Base-by-base conservation (phyloP, 2,329 filamentous ascomycete species). In the Hypomyces perniciosus region DNA sequence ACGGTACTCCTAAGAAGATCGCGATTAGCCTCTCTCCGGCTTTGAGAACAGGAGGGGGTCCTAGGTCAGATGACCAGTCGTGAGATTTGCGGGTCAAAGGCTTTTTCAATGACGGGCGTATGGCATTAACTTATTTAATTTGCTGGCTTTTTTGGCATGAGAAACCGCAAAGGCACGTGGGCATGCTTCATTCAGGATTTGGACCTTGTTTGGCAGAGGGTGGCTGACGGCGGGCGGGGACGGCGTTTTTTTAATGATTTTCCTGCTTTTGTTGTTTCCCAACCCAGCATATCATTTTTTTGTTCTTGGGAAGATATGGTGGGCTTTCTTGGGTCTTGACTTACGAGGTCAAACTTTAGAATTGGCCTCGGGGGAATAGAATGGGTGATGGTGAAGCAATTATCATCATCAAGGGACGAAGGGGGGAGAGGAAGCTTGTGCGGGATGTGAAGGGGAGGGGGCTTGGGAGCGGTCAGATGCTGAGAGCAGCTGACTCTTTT, bases 21-120 rank as follows among this genome's bases (percentile, higher is more conserved):
- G 72, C 79, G 49, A 83, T 83, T 57, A 81, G 75, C 59, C 67
- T 83, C 33, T 76, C 78, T 5, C 66, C 77, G 4, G 67, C 69
- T 31, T 57, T 75, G 28, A 74, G 71, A 61, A 70, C 69, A 33
- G 69, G 67, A 8, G 68, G 67, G 27, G 61, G 62, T 39, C 54
- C 66, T 41, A 62, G 68, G 53, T 68, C 69, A 29, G 69, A 71
- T 49, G 72, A 73, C 26, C 68, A 73, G 48, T 63, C 65, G 35
- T 74, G 46, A 20, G 20, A 57, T 13, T 3, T 26, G 35, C 31
- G 30, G 3, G 7, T 13, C 34, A 28, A 7, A 13, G 28, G 34
- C 13, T 50, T 35, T 37, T 44, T 46, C 43, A 31, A 33, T 37
- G 57, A 55, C 54, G 42, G 57, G 58, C 56, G 59, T 52, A 54